A percentile compares a stretch with the other conserved stretches of the same genome.
Evolutionary conservation across 2,329 filamentous ascomycete genomes (phyloP).

Genomic region (Scedosporium dehoogii): DNA sequence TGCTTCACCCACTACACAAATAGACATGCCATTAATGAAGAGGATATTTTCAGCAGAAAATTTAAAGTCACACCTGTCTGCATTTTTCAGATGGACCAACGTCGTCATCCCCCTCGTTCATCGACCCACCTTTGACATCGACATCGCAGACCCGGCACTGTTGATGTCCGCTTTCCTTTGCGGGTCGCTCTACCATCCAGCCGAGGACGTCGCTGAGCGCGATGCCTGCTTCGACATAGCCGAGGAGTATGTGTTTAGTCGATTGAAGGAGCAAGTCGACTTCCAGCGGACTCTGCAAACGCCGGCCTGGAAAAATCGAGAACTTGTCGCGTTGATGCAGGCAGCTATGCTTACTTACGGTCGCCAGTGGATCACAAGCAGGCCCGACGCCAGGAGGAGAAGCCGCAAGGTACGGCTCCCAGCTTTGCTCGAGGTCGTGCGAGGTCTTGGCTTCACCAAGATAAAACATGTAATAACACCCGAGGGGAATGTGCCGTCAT

Average conservation of each 20-base stretch:
- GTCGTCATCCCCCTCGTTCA: neutral
- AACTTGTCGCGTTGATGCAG: neutral
- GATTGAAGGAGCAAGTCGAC: neutral
- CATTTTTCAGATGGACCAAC: conserved; percentile 2
- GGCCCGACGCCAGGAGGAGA: neutral
- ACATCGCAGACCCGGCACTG: neutral
- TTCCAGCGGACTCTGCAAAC: neutral
- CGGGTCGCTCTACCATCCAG: neutral
- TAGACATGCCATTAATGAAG: neutral
- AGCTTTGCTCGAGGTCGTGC: neutral
- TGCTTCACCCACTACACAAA: neutral
- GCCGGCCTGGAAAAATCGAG: neutral
- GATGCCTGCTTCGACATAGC: neutral
- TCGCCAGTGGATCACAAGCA: neutral
- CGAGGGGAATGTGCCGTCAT: neutral
- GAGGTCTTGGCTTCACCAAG: neutral
- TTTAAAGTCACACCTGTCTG: neutral
- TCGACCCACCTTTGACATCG: neutral
- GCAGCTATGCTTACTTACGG: neutral
- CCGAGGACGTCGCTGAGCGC: neutral
- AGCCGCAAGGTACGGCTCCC: neutral
- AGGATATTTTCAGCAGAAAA: neutral
- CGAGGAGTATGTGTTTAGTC: conserved; percentile 1
- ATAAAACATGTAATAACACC: neutral
- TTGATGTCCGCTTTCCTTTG: neutral